Conservation (phyloP, 2,329 filamentous ascomycete species). For the Ophiostoma quercus region DNA sequence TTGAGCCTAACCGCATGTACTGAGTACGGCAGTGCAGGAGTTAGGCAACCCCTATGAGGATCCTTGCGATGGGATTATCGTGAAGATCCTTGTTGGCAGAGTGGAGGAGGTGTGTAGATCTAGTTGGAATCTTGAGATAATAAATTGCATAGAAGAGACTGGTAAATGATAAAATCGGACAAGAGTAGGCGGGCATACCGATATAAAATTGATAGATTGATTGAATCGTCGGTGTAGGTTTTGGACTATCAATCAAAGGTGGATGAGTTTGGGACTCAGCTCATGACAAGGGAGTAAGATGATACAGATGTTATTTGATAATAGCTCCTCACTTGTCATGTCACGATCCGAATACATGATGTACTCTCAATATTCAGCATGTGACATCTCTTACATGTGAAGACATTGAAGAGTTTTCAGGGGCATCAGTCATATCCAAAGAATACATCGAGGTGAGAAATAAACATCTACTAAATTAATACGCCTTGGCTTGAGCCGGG, state of each 20-base stretch:
- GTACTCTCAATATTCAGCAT: neutral
- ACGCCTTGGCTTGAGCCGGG: neutral
- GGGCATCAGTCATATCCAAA: neutral
- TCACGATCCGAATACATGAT: neutral
- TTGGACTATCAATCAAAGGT: neutral
- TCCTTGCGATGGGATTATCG: neutral
- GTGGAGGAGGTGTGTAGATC: neutral
- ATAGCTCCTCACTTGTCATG: neutral
- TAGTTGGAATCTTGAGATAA: neutral
- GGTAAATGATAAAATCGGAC: neutral
- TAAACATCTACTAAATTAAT: neutral
- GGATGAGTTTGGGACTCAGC: neutral
- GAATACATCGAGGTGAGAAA: neutral
- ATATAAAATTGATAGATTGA: no score
- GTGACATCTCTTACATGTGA: neutral
- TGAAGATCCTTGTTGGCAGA: neutral
- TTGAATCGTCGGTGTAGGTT: neutral
- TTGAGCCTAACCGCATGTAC: neutral
- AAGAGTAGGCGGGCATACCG: neutral
- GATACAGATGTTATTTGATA: neutral
- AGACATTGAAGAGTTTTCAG: neutral
- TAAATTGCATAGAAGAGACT: neutral
- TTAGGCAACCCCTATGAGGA: neutral
- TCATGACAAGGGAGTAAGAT: neutral
- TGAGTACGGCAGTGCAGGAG: neutral